Base-by-base conservation (phyloP, 768 basidiomycete species). In the Naganishia vaughanmartiniae region DNA sequence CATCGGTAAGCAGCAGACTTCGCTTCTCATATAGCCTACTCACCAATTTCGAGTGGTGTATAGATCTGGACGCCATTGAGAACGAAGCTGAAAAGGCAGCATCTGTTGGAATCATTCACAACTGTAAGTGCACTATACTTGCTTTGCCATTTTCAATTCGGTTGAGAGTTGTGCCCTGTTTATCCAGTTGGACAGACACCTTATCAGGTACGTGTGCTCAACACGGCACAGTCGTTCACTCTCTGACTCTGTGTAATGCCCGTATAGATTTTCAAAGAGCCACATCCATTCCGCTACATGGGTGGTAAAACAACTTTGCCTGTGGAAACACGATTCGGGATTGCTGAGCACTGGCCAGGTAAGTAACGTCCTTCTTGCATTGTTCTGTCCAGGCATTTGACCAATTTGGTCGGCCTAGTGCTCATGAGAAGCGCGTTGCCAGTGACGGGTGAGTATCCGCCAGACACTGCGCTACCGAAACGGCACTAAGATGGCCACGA, bases 101-200 rank as follows among this genome's bases (percentile, higher is more conserved):
- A 0, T 92, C 92, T 9, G 90, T 94, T 24, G 93, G 93, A 1
- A 95, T 94, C 69, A 94, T 96, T 58, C 93, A 95, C 80, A 95
- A 95, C 73, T 97, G 60, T 63, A 45, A 45, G 60, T 31, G 21
- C 10, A 10, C 26, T 6, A n/a, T 28, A 7, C 31, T n/a, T n/a
- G 11, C 9, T 33, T 5, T 30, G n/a, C 26, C 9, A 2, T 42
- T 2, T 15, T 11, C 15, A 42, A 42, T 42, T 7, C 17, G 42
- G 17, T 9, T 42, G 42, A 15, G 42, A 11, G 42, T 11, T 2
- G 14, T 9, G 28, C 5, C 42, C 39, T 45, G 15, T 12, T n/a
- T 24, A 6, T 36, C 1, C 42, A 63, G 60, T 70, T 24, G 69
- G 69, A 34, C 58, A 65, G 36, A 70, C 69, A 19, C 69, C 69